Percentiles rank a stretch among this genome's conserved stretches.
These are phyloP conservation scores for Sarocladium kiliense DNA, from an alignment of 2,329 filamentous ascomycete species.

Conservation along the genomic window DNA sequence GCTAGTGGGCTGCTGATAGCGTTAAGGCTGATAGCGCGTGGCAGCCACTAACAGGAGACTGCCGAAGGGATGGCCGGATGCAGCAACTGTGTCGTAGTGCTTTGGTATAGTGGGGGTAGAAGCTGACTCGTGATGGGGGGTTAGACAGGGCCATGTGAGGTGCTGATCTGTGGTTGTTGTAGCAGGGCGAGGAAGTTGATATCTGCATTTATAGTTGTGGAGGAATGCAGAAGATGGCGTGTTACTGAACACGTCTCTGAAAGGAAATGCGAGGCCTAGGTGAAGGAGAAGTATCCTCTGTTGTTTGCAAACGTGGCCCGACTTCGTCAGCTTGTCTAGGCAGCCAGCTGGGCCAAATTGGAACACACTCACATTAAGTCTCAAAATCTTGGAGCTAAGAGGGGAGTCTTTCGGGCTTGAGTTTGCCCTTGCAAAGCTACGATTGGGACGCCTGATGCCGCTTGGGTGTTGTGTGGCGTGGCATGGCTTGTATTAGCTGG, in stretches of 20 bases:
- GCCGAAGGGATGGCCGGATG: conserved; percentile 1
- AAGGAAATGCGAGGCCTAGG: background rate
- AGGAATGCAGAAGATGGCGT: background rate
- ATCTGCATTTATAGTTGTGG: background rate
- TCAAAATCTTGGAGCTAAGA: too few relatives aligned
- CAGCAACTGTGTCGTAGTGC: too few relatives aligned
- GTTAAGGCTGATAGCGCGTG: background rate
- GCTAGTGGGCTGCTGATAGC: background rate
- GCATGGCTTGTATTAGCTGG: too few relatives aligned
- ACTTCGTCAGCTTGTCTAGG: too few relatives aligned
- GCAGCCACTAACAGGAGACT: background rate
- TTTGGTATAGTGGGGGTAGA: background rate
- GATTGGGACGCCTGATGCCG: too few relatives aligned
- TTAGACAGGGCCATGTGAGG: background rate
- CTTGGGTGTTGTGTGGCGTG: too few relatives aligned
- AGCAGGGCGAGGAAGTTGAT: background rate
- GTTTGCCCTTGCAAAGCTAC: too few relatives aligned
- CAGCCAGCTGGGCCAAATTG: too few relatives aligned
- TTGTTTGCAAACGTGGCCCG: too few relatives aligned
- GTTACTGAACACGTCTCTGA: background rate
- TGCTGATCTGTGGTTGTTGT: background rate
- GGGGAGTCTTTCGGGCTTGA: too few relatives aligned
- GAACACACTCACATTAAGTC: too few relatives aligned
- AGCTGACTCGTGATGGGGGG: background rate
- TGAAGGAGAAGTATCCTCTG: background rate